These are phyloP conservation scores for Termitomyces sp. DNA, from an alignment of 768 basidiomycete species.

Conservation along the genomic window DNA sequence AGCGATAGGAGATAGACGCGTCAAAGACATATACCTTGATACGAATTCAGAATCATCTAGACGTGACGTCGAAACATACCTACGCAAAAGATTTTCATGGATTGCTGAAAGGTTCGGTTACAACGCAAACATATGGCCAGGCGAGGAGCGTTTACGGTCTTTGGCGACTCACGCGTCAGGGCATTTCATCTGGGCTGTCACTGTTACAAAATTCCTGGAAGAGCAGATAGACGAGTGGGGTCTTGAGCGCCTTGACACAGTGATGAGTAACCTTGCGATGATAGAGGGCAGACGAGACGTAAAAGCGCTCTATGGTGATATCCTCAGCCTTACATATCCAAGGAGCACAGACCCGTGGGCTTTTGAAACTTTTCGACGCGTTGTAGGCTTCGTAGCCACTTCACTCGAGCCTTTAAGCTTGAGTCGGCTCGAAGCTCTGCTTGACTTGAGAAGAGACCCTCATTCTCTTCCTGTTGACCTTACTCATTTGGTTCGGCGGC, in stretches of 20 bases:
- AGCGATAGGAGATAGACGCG: constrained; percentile 5
- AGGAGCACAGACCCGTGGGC: neutral
- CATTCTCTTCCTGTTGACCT: neutral
- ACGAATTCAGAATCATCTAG: constrained; percentile 12
- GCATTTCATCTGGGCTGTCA: constrained; percentile 15
- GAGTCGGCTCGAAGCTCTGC: neutral
- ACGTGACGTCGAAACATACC: constrained; percentile 11
- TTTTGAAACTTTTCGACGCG: constrained; percentile 4
- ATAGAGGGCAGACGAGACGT: constrained; percentile 9
- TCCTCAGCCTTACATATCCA: neutral
- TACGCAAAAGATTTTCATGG: constrained; percentile 1
- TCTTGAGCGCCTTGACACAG: constrained; percentile 6
- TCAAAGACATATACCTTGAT: constrained; percentile 16
- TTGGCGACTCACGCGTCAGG: constrained; percentile 10
- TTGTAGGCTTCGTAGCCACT: neutral
- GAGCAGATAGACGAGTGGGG: constrained; percentile 9
- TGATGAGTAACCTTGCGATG: constrained; percentile 5
- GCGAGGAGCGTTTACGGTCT: constrained; percentile 3
- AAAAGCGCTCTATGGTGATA: constrained; percentile 12
- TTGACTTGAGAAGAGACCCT: neutral
- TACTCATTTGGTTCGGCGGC: neutral
- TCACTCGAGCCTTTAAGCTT: neutral
- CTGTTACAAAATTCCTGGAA: constrained; percentile 9
- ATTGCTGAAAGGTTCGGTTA: constrained; percentile 7
- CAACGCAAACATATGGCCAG: constrained; percentile 9